Conservation (phyloP, 1,284 basidiomycete genomes). For the Inonotus obliquus region DNA sequence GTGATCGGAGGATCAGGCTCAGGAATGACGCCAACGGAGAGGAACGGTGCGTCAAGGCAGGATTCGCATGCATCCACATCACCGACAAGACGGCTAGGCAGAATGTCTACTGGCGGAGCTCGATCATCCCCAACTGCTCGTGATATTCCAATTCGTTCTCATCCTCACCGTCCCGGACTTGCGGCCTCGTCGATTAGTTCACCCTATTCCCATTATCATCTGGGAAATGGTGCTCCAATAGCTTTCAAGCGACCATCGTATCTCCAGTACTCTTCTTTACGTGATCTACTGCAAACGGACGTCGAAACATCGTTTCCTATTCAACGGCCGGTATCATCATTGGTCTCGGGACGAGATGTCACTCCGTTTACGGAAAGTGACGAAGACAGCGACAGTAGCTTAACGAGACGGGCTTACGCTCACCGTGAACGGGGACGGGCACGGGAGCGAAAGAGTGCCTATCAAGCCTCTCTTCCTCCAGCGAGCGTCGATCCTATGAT, state of each 20-base stretch:
- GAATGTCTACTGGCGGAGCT: neutral
- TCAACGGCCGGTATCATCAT: conserved; percentile 1
- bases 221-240: conserved; percentile 22
- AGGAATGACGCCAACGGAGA: neutral
- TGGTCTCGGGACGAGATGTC: conserved; percentile 23
- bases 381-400: conserved; percentile 47
- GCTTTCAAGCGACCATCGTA: conserved; percentile 65
- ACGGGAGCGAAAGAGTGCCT: conserved; percentile 18
- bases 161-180: neutral
- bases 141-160: conserved; percentile 1
- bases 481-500: conserved; percentile 39
- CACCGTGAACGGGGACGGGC: conserved; percentile 11
- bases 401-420: conserved; percentile 23
- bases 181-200: neutral
- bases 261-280: conserved; percentile 67
- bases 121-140: conserved; percentile 1
- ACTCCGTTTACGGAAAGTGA: conserved; percentile 50
- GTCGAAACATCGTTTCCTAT: conserved; percentile 31
- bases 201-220: conserved; percentile 5
- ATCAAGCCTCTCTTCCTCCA: conserved; percentile 11
- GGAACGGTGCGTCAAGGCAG: conserved; percentile 4
- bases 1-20: conserved; percentile 11
- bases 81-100: conserved; percentile 3
- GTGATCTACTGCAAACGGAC: conserved; percentile 64
- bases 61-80: conserved; percentile 8